A percentile compares a stretch with the other conserved stretches of the same genome.
phyloP scores from a whole-genome alignment of 208 protist genomes.

The Histomonas meleagridis region DNA sequence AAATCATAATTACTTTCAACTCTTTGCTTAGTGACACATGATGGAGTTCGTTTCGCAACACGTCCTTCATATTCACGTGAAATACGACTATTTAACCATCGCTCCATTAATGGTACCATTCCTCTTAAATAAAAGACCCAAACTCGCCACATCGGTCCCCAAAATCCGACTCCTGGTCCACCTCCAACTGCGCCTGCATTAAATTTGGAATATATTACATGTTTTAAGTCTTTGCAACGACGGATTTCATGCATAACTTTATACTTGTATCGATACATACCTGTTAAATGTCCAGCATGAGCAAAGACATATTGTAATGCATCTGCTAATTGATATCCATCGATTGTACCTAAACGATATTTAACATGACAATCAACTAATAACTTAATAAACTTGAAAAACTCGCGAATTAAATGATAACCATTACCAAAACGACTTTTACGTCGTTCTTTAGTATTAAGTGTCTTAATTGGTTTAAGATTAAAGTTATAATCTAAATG shows the following conservation, averaged over 20 bases:
- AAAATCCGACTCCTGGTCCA: conserved; percentile 92
- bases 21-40: conserved; percentile 98
- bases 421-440: conserved; percentile 98
- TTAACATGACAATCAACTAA: conserved; percentile 96
- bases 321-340: conserved; percentile 96
- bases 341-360: conserved; percentile 94
- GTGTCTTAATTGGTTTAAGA: conserved; percentile 97
- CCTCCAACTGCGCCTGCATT: conserved; percentile 94
- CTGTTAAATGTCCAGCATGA: conserved; percentile 95
- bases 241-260: conserved; percentile 97
- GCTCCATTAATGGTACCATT: conserved; percentile 96
- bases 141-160: conserved; percentile 96
- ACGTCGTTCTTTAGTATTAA: conserved; percentile 99
- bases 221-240: conserved; percentile 95
- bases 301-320: conserved; percentile 97
- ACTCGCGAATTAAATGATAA: conserved; percentile 96
- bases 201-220: conserved; percentile 97
- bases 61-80: conserved; percentile 96
- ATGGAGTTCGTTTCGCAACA: conserved; percentile 73
- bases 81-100: conserved; percentile 96
- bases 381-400: conserved; percentile 96
- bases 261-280: conserved; percentile 99
- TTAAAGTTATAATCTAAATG: conserved; percentile 99
- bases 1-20: conserved; percentile 99
- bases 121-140: conserved; percentile 99